Conservation (phyloP, 2,329 filamentous ascomycete genomes). For the Phialophora tarda region DNA sequence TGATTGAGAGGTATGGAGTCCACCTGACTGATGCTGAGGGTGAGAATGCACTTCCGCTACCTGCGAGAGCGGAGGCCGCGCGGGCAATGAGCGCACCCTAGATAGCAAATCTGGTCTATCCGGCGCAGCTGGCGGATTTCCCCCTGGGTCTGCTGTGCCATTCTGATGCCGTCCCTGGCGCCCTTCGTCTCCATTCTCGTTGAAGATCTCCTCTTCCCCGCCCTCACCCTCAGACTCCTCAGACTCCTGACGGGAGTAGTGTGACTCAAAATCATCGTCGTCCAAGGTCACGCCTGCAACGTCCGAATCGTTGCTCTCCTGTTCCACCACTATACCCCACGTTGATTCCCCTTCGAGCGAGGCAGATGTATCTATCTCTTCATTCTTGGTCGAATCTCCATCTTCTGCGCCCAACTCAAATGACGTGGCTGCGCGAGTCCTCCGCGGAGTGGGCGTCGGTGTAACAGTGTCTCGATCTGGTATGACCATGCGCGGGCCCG, state of each 20-base stretch:
- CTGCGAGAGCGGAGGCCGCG: conserved; percentile 24
- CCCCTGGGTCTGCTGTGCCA: conserved; percentile 11
- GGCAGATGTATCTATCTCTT: background rate
- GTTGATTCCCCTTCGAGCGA: background rate
- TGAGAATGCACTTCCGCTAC: conserved; percentile 4
- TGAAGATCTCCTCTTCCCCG: background rate
- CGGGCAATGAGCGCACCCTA: conserved; percentile 30
- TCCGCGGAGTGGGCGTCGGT: conserved; percentile 24
- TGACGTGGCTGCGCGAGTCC: conserved; percentile 19
- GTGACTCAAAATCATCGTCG: conserved; percentile 54
- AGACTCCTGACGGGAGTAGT: conserved; percentile 51
- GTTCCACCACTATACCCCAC: conserved; percentile 9
- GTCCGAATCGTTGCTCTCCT: conserved; percentile 22
- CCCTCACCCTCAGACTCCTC: conserved; percentile 31
- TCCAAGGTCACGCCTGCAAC: conserved; percentile 41
- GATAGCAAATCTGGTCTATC: conserved; percentile 25
- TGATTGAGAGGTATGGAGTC: conserved; percentile 34
- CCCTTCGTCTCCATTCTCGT: conserved; percentile 16
- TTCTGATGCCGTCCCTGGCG: conserved; percentile 37
- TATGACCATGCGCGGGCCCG: conserved; percentile 27
- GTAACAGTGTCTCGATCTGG: conserved; percentile 29
- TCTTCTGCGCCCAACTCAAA: conserved; percentile 31
- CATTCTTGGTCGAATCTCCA: conserved; percentile 20
- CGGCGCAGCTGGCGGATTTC: conserved; percentile 20
- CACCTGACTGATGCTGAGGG: conserved; percentile 1